Conservation (phyloP, 2,329 filamentous ascomycete genomes). For the Fusarium heterosporum region DNA sequence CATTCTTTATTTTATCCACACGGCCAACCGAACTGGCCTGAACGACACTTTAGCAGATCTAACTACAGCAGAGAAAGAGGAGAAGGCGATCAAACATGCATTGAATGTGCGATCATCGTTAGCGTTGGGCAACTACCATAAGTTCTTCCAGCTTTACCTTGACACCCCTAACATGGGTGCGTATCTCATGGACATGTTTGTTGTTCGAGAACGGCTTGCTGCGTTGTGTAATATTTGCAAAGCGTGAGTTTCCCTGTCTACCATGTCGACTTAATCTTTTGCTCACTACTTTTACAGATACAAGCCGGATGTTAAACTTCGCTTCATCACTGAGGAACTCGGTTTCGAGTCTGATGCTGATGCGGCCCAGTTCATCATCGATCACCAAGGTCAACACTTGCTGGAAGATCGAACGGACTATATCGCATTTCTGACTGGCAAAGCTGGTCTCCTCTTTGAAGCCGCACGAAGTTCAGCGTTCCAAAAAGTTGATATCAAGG, state of each 20-base stretch:
- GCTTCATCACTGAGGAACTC: constrained; percentile 95
- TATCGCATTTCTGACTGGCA: constrained; percentile 79
- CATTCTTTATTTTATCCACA: constrained; percentile 99
- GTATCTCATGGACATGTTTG: constrained; percentile 99
- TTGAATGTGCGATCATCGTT: constrained; percentile 90
- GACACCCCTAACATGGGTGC: constrained; percentile 96
- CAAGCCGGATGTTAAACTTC: constrained; percentile 88
- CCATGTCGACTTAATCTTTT: neutral
- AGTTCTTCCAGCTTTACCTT: constrained; percentile 95
- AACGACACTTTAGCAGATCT: constrained; percentile 99
- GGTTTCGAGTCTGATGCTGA: constrained; percentile 94
- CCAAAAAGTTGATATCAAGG: constrained; percentile 93
- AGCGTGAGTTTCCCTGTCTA: constrained; percentile 75
- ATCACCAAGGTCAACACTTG: constrained; percentile 79
- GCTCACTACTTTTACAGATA: constrained; percentile 75
- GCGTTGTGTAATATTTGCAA: constrained; percentile 93
- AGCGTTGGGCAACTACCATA: constrained; percentile 95
- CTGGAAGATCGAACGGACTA: constrained; percentile 81
- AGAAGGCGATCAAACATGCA: constrained; percentile 87
- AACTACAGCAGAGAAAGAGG: constrained; percentile 95
- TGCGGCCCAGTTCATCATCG: constrained; percentile 89
- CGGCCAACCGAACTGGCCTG: constrained; percentile 96
- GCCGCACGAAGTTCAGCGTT: constrained; percentile 78
- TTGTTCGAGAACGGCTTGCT: constrained; percentile 89
- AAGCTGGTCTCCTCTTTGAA: constrained; percentile 81